Base-by-base conservation (phyloP, 257 asterid species). In the Solanum appendiculatum region DNA sequence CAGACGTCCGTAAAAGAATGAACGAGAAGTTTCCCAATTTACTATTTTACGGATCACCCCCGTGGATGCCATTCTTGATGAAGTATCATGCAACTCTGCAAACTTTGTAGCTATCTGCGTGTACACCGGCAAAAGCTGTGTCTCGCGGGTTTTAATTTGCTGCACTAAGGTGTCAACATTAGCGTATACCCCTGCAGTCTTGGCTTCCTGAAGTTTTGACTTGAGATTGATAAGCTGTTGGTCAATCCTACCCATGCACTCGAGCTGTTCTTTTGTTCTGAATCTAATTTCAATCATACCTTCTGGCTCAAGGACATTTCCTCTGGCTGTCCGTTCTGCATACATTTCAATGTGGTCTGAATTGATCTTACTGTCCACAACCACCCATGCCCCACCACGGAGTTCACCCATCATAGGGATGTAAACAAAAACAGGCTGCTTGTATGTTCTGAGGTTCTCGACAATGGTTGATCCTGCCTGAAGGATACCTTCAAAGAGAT, bases 351-450 rank as follows among this genome's bases (percentile, higher is more conserved):
- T 88, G 83, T 94, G 99, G 73, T 97, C 97, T 0, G 99, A 97
- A 82, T 97, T 97, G 90, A 97, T 94, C 92, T 93, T 95, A 88
- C 98, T 94, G 88, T 97, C 99, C 31, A 97, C 92, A 29, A 96
- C 98, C 87, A 97, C 99, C 99, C 99, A 97, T 4, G 99, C 98
- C 83, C 99, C 99, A 89, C 99, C 99, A 13, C 99, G 99, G 68
- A 97, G 98, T 92, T 97, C 99, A 5, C 99, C 98, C 96, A 91
- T 92, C 94, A 91, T 93, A 1, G 99, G 99, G 74, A 97, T 94
- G 93, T 96, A 97, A 78, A 96, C 93, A 90, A 97, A 96, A 86
- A 96, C 98, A 1, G 99, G 97, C 11, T 96, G 99, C 13, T 88
- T 85, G 88, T 96, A 97, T 1, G 96, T 95, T 85, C 99, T 88